Evolutionary conservation across 2,329 filamentous ascomycete genomes (phyloP), one percentile per base, ranked within the genome.

Genomic region (Penicillium sp.): DNA sequence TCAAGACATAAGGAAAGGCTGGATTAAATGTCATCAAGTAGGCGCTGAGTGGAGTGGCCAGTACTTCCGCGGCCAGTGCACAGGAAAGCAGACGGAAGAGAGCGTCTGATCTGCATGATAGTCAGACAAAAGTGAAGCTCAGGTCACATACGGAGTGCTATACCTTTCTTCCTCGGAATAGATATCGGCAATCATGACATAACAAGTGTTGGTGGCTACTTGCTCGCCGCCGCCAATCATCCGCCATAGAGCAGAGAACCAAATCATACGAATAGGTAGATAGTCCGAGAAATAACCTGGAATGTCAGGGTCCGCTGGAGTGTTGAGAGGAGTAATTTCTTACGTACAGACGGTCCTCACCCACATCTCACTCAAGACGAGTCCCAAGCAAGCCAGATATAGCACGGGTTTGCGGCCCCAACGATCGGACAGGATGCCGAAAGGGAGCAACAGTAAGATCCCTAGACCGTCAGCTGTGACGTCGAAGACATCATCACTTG

Each of bases 161-260:
- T 56, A 68, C 66, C 60, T 63, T 47, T 69, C 65, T 45, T 66
- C 64, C 34, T 65, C 64, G 1, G 61, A 58, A 47, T 64, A 65
- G 9, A 65, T 44, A 47, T 69, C 67, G 4, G 66, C 62, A 6
- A 69, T 51, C 49, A 69, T 60, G 1, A 63, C 58, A 34, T 64
- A 42, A 6, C 58, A 54, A 41, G 65, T 59, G 1, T 61, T 58
- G 8, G 49, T 31, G 5, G 62, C 15, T 4, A 63, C 59, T 16
- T 58, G 48, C 4, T 66, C 59, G 8, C 67, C 67, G 5, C 65
- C 67, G 4, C 66, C 66, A 10, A 66, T 62, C 1, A 64, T 16
- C 26, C 57, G 57, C 38, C 58, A 65, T 5, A 63, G 6, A 4
- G 58, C 58, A 1, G 60, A 56, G 5, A 67, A 18, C 67, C 65